Base-by-base conservation (phyloP, 2,329 filamentous ascomycete species). In the Blastomyces gilchristii region DNA sequence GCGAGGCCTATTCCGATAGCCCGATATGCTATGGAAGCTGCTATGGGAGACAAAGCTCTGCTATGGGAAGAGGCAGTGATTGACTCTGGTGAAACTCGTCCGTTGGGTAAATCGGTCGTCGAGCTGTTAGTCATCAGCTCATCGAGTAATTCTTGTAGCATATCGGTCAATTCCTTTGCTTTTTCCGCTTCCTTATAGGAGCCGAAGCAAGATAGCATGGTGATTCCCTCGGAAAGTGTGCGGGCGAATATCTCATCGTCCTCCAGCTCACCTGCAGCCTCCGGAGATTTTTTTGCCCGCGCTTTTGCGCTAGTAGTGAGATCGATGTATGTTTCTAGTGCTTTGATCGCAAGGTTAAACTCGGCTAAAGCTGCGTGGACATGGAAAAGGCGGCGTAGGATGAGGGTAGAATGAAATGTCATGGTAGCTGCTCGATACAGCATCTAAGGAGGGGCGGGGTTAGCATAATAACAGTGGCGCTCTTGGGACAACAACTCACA, bases 371-470 rank as follows among this genome's bases (percentile, higher is more conserved):
- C 85, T 22, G 93, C 81, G 73, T 99, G 94, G 1, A 96, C 88
- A 12, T 86, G 87, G 72, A 97, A 97, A 0, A 99, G 81, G 69
- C 92, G 85, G 63, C 93, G 84, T 39, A 99, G 79, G 65, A 97
- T 89, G 11, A 91, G 80, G 0, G 93, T 96, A 1, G 94, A 99
- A 75, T 99, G 94, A 71, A 94, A 99, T 0, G 92, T 96, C 75
- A 94, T 96, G 11, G 89, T 91, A 8, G 93, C 90, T 28, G 92
- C 90, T 49, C 88, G 88, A 75, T 97, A 99, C 7, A 99, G 81
- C 37, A 91, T 89, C 74, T 94, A 63, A 47, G 45, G 58, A 28
- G 3, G 47, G n/a, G 56, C 57, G 7, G 45, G 18, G 53, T 61
- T 41, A 64, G 49, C n/a, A 60, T n/a, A 8, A 53, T 6, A 49